Base-by-base conservation (phyloP, 1,284 basidiomycete genomes). In the Ceratobasidium papillatum region DNA sequence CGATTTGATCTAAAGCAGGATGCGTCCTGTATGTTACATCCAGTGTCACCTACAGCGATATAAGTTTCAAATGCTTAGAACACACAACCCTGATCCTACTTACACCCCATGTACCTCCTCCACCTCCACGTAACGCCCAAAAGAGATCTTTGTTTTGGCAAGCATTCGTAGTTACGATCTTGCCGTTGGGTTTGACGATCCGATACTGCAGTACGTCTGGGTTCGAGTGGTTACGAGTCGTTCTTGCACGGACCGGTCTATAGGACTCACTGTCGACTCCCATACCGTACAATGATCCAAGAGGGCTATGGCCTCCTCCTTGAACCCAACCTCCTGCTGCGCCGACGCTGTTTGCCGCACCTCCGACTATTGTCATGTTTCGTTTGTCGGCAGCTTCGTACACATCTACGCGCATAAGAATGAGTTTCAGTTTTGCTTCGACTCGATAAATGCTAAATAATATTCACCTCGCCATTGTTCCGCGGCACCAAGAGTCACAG, bases 91-190 rank as follows among this genome's bases (percentile, higher is more conserved):
- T 2, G 5, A 49, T 8, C 19, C 14, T 1, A 73, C 69, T 62
- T n/a, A 73, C 69, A 0, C 69, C 58, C 45, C 59, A 73, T n/a
- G 69, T 73, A n/a, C 69, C 43, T 14, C 68, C 62, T 14, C 73
- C 75, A 41, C 75, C 75, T n/a, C 75, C 75, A 17, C 69, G 75
- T 30, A 75, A 38, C n/a, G 68, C 75, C 75, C 75, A 75, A 45
- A 75, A 75, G 1, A 75, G 36, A 34, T 75, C 75, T n/a, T 63
- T 72, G 17, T 75, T 65, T 27, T 75, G 32, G 32, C 62, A 71
- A 9, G 32, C 19, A 36, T 75, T 75, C 1, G 68, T 68, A 8
- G 61, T 56, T 3, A 62, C 58, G 14, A 75, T 25, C 1, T 30
- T 54, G 9, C 75, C 75, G 27, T 75, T 41, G 7, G 75, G 56